These are phyloP conservation scores for Vitis rupestris DNA, from an alignment of 164 flowering plant genomes.

Conservation along the genomic window DNA sequence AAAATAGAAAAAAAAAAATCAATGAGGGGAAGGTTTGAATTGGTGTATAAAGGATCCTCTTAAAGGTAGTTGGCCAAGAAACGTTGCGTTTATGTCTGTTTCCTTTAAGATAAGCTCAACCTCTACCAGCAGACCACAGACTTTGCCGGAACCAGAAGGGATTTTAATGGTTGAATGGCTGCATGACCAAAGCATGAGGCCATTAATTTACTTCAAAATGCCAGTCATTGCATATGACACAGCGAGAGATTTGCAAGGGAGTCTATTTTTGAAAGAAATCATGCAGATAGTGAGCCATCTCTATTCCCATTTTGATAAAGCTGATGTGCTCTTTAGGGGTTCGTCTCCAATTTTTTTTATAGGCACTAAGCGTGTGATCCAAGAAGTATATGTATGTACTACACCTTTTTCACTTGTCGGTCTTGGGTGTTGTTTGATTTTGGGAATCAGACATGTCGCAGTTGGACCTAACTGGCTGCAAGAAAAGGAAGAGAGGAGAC, in stretches of 20 bases:
- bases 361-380: slow-evolving; percentile 60
- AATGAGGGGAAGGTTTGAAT: not conserved
- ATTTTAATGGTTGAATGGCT: not conserved
- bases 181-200: slow-evolving; percentile 33
- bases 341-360: slow-evolving; percentile 47
- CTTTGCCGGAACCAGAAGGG: slow-evolving; percentile 27
- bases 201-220: slow-evolving; percentile 22
- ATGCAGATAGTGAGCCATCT: slow-evolving; percentile 33
- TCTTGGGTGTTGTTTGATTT: not conserved
- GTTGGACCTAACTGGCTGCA: slow-evolving; percentile 40
- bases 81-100: slow-evolving; percentile 10
- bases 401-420: not conserved
- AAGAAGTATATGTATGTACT: slow-evolving; percentile 16
- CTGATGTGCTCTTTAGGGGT: slow-evolving; percentile 10
- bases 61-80: slow-evolving; percentile 33
- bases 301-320: slow-evolving; percentile 4
- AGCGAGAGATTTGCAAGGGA: slow-evolving; percentile 40
- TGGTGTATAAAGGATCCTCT: not conserved
- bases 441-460: slow-evolving; percentile 28
- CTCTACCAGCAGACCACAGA: slow-evolving; percentile 25
- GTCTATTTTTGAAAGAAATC: slow-evolving; percentile 27
- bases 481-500: slow-evolving; percentile 78
- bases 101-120: not conserved
- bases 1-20: too few species aligned
- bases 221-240: slow-evolving; percentile 11